Evolutionary conservation across 2,329 filamentous ascomycete genomes (phyloP).

Genomic region (Exophiala phaeomuriformis): DNA sequence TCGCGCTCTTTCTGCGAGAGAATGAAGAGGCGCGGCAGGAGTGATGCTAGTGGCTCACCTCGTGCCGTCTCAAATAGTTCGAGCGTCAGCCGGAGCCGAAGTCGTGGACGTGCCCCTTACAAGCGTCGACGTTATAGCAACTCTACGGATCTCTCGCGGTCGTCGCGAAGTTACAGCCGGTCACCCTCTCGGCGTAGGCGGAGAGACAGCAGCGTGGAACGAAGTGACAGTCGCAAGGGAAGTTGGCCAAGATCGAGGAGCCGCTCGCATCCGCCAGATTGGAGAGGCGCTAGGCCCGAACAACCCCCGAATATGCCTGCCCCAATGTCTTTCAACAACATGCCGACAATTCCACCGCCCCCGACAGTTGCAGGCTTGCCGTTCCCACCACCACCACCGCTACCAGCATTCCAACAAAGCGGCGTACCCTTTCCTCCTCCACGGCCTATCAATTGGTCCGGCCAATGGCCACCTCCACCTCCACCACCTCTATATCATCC

Average conservation of each 20-base stretch:
- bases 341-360: conserved; percentile 24
- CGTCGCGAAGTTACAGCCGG: conserved; percentile 27
- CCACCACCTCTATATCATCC: conserved; percentile 25
- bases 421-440: conserved; percentile 16
- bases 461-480: conserved; percentile 24
- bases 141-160: conserved; percentile 29
- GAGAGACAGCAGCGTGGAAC: not conserved
- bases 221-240: conserved; percentile 9
- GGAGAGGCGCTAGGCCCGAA: not conserved
- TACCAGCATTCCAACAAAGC: conserved; percentile 1
- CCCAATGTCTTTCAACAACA: not conserved
- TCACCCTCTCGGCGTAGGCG: conserved; percentile 28
- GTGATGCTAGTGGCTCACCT: conserved; percentile 12
- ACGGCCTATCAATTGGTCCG: conserved; percentile 21
- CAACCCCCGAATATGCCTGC: not conserved
- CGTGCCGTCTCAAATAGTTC: conserved; percentile 14
- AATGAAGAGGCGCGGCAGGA: conserved; percentile 53
- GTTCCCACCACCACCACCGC: conserved; percentile 11
- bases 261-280: conserved; percentile 6
- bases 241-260: conserved; percentile 23
- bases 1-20: conserved; percentile 70
- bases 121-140: conserved; percentile 38
- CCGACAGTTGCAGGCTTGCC: conserved; percentile 6
- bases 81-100: conserved; percentile 40
- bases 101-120: conserved; percentile 39